phyloP scores from a whole-genome alignment of 1,139 yeast species.

The Debaryomyces sp. region DNA sequence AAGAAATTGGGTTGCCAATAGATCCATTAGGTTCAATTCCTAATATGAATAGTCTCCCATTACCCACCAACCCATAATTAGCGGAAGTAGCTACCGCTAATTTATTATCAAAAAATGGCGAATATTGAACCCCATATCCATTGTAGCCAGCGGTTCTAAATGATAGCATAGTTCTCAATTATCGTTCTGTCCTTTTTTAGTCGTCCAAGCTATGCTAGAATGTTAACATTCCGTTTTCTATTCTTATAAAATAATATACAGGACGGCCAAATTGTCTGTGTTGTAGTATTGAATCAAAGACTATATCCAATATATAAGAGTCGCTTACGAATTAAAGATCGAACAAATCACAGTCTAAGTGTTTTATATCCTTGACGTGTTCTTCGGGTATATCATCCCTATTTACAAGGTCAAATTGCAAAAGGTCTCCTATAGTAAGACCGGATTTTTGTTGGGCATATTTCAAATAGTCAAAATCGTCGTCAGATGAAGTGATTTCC shows the following conservation, averaged over 20 bases:
- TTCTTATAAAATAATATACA: neutral
- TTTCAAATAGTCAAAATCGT: constrained; percentile 75
- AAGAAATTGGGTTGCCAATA: constrained; percentile 56
- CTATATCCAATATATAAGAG: neutral
- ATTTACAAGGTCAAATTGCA: constrained; percentile 58
- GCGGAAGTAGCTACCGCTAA: constrained; percentile 90
- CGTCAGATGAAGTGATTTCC: constrained; percentile 51
- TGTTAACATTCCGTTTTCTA: neutral
- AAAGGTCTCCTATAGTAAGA: constrained; percentile 73
- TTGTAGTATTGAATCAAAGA: neutral
- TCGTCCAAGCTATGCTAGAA: neutral
- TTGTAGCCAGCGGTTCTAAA: constrained; percentile 80
- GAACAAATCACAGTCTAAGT: constrained; percentile 39
- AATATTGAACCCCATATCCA: constrained; percentile 86
- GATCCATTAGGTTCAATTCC: constrained; percentile 69
- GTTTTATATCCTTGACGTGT: constrained; percentile 34
- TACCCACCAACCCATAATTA: constrained; percentile 92
- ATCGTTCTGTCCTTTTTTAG: neutral
- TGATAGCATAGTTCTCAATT: constrained; percentile 54
- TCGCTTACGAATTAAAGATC: constrained; percentile 21
- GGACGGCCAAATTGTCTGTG: neutral
- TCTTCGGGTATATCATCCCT: constrained; percentile 32
- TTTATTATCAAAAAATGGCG: constrained; percentile 89
- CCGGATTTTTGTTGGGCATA: constrained; percentile 78
- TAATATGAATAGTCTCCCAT: constrained; percentile 76